Evolutionary conservation across 495 filamentous ascomycete genomes (phyloP).

Genomic region (Neurospora cerealis): DNA sequence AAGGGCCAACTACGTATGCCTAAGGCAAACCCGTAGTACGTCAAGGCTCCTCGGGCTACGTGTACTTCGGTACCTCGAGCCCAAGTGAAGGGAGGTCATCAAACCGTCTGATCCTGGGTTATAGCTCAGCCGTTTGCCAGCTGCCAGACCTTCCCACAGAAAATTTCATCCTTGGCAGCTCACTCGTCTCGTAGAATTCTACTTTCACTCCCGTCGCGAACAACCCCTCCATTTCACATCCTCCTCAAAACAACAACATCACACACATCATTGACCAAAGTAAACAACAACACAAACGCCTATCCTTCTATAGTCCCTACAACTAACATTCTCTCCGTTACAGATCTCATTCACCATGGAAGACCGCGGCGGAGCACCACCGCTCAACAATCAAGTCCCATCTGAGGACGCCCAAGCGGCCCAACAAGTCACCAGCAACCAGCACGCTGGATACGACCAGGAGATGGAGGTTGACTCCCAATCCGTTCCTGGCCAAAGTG

Average conservation of each 20-base stretch:
- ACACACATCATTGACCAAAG: background rate
- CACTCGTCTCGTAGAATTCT: too few species aligned
- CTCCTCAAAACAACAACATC: background rate
- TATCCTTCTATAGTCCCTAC: background rate
- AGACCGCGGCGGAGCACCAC: background rate
- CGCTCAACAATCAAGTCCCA: background rate
- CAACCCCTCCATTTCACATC: background rate
- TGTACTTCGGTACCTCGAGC: too few species aligned
- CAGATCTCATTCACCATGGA: background rate
- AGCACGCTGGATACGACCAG: background rate
- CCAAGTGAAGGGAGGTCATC: too few species aligned
- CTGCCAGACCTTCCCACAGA: too few species aligned
- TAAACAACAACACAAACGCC: background rate
- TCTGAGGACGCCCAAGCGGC: background rate
- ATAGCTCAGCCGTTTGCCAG: too few species aligned
- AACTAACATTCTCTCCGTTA: background rate
- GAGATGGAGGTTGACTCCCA: background rate
- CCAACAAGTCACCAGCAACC: background rate
- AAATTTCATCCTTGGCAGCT: too few species aligned
- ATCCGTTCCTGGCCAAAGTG: background rate
- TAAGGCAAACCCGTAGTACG: too few species aligned
- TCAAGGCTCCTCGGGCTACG: too few species aligned
- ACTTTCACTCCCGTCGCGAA: too few species aligned
- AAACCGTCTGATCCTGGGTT: too few species aligned
- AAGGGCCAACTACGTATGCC: too few species aligned